Evolutionary conservation across 1,284 basidiomycete genomes (phyloP), one percentile per base, ranked within the genome.

Genomic region (Irpex lacteus): DNA sequence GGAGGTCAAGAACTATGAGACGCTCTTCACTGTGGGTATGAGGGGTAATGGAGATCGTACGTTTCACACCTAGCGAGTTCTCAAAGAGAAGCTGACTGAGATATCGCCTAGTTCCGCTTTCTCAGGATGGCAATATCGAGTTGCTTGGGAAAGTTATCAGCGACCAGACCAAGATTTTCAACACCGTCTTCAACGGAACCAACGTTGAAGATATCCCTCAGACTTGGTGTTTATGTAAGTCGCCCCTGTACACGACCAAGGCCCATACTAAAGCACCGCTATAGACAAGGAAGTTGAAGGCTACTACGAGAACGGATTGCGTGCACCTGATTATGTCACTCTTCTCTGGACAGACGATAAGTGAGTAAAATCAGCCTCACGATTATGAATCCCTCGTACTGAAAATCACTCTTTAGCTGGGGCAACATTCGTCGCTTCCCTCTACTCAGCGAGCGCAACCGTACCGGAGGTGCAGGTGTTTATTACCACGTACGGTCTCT

Each of bases 21-120:
- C 82, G 18, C 72, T 90, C 15, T 88, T 80, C 70, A 89, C 88
- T 0, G 70, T 90, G 37, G 87, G 88, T 21, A 88, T 90, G 87
- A 79, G 87, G 62, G 88, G 88, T 0, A 81, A 82, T 60, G 59
- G 61, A 37, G 8, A 65, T 54, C 49, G 57, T 64, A 40, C 34
- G 59, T 64, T 6, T 18, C 19, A 3, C 11, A 13, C 40, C 47
- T 40, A 0, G 8, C 32, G 8, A 4, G n/a, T 11, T 56, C 1
- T n/a, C 32, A 2, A 9, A 9, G 13, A 37, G 57, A n/a, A 4
- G 18, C n/a, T 36, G 15, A 13, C 19, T 58, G 21, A 62, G n/a
- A 19, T 34, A 19, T 26, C 8, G 3, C n/a, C 11, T 60, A 87
- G 86, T 85, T 60, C 85, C 86, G 1, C 75, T 88, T 15, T 76